Evolutionary conservation across 2,329 filamentous ascomycete genomes (phyloP).

Genomic region (Drechslerella coelobrocha): DNA sequence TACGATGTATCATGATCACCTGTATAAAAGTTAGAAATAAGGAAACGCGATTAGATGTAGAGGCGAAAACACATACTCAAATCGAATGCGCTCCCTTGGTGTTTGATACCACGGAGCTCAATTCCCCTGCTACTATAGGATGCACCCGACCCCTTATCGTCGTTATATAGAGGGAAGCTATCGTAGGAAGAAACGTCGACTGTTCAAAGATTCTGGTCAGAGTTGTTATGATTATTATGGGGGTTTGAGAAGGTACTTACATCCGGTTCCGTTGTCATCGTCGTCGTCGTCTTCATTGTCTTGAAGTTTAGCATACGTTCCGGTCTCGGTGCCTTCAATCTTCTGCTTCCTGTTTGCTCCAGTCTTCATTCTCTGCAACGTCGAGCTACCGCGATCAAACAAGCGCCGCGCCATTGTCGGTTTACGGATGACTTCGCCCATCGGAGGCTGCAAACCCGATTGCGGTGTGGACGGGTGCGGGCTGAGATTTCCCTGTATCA

Average conservation of each 20-base stretch:
- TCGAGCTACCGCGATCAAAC: slow-evolving; percentile 47
- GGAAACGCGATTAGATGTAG: background rate
- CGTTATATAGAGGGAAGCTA: slow-evolving; percentile 42
- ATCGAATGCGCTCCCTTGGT: slow-evolving; percentile 40
- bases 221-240: background rate
- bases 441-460: slow-evolving; percentile 5
- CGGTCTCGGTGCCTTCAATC: slow-evolving; percentile 6
- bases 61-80: slow-evolving; percentile 15
- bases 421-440: slow-evolving; percentile 36
- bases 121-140: slow-evolving; percentile 42
- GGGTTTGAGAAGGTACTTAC: slow-evolving; percentile 4
- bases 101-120: slow-evolving; percentile 45
- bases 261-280: slow-evolving; percentile 19
- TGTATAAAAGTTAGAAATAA: background rate
- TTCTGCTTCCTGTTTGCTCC: slow-evolving; percentile 18
- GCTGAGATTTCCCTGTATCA: slow-evolving; percentile 36
- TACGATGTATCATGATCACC: slow-evolving; percentile 35
- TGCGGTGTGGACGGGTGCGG: slow-evolving; percentile 15
- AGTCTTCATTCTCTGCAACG: slow-evolving; percentile 46
- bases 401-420: slow-evolving; percentile 45
- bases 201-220: slow-evolving; percentile 2
- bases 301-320: slow-evolving; percentile 25
- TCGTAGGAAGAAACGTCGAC: slow-evolving; percentile 47
- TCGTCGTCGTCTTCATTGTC: slow-evolving; percentile 32
- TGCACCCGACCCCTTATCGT: slow-evolving; percentile 35